phyloP scores from a whole-genome alignment of 441 rosid species.

The Eutrema salsugineum region DNA sequence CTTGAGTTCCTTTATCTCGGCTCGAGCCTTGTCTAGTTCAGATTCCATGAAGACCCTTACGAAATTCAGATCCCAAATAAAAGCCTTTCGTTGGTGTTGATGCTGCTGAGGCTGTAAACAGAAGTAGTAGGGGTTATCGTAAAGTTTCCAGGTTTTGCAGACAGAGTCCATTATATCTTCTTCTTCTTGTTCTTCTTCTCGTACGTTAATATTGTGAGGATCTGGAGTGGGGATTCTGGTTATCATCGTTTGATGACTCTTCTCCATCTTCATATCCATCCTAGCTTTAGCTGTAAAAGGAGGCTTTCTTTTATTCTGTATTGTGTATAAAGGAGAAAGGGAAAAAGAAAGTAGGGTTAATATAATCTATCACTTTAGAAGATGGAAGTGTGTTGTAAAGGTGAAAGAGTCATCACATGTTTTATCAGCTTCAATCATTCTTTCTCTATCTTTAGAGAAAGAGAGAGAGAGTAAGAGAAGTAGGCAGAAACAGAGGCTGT shows the following conservation, averaged over 20 bases:
- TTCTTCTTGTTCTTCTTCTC: background rate
- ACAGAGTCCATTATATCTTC: constrained; percentile 11
- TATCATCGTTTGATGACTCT: constrained; percentile 16
- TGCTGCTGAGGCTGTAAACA: constrained; percentile 30
- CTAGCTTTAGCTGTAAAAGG: constrained; percentile 16
- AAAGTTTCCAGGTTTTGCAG: constrained; percentile 64
- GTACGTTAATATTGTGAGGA: background rate
- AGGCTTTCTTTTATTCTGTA: background rate
- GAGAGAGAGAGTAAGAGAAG: background rate
- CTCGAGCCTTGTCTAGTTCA: constrained; percentile 46
- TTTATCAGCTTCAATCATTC: constrained; percentile 24
- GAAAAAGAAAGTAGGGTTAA: background rate
- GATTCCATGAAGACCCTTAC: constrained; percentile 57
- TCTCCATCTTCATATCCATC: constrained; percentile 15
- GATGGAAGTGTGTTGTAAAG: constrained; percentile 30
- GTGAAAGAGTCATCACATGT: constrained; percentile 25
- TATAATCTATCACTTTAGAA: constrained; percentile 4
- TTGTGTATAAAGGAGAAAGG: background rate
- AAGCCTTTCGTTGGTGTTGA: constrained; percentile 38
- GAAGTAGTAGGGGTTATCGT: constrained; percentile 68
- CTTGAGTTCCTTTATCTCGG: constrained; percentile 55
- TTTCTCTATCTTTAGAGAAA: background rate
- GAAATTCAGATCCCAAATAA: constrained; percentile 68
- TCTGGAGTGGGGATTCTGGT: constrained; percentile 21
- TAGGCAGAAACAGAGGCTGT: background rate